phyloP scores from a whole-genome alignment of 2,329 filamentous ascomycete genomes.

The Colletotrichum sp. region DNA sequence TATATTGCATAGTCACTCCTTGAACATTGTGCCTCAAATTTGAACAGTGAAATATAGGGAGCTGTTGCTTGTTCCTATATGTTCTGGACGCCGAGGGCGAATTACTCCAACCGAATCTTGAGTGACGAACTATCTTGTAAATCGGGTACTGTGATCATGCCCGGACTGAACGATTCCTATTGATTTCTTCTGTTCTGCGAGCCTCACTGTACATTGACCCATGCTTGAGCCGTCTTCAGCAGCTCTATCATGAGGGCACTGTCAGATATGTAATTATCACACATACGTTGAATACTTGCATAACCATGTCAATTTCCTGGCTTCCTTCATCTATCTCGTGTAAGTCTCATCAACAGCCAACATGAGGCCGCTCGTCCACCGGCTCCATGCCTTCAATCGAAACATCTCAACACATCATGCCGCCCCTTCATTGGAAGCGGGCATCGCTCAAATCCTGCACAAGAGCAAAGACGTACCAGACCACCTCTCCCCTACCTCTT shows the following conservation, averaged over 20 bases:
- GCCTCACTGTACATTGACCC: not conserved
- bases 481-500: slow-evolving; percentile 61
- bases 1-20: slow-evolving; percentile 15
- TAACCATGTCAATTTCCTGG: not conserved
- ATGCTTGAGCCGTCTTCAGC: not conserved
- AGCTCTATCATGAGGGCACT: not conserved
- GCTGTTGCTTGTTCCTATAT: too few species aligned
- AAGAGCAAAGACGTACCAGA: slow-evolving; percentile 43
- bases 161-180: not conserved
- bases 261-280: not conserved
- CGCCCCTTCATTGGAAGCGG: not conserved
- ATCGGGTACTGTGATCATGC: not conserved
- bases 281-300: not conserved
- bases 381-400: not conserved
- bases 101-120: not conserved
- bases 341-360: slow-evolving; percentile 1
- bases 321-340: not conserved
- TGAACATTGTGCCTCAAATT: not conserved
- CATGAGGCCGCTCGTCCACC: not conserved
- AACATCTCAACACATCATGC: not conserved
- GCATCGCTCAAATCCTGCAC: slow-evolving; percentile 7
- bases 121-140: not conserved
- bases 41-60: too few species aligned
- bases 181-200: not conserved
- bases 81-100: too few species aligned